phyloP scores from a whole-genome alignment of 106 monocot species.

The Iris macrosiphon region DNA sequence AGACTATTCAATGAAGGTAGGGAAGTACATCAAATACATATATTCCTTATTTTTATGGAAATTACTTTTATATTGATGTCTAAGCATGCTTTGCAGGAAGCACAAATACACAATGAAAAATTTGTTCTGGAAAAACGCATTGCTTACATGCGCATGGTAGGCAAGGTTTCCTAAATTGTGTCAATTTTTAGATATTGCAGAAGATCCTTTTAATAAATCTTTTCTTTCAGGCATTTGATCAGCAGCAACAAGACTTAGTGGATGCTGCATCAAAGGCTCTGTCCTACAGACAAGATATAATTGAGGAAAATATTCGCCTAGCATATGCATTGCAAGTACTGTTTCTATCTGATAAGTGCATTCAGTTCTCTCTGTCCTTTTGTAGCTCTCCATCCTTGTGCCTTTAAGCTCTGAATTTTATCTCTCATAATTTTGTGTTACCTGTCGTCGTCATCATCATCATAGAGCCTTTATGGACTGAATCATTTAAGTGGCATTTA shows the following conservation, averaged over 20 bases:
- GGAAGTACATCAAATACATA: neutral
- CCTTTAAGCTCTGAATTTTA: too few relatives aligned
- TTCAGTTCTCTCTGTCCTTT: neutral
- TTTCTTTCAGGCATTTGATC: constrained; percentile 97
- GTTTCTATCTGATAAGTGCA: constrained; percentile 2
- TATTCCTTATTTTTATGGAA: neutral
- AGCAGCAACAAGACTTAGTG: constrained; percentile 93
- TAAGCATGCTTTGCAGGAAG: constrained; percentile 64
- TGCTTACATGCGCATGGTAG: constrained; percentile 92
- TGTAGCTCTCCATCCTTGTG: too few relatives aligned
- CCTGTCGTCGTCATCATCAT: too few relatives aligned
- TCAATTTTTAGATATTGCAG: neutral
- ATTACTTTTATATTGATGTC: neutral
- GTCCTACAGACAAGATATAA: constrained; percentile 98
- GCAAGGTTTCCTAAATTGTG: constrained; percentile 2
- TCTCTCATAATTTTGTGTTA: too few relatives aligned
- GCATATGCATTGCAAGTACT: constrained; percentile 87
- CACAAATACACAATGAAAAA: constrained; percentile 76
- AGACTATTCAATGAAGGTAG: constrained; percentile 84
- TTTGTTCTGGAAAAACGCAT: constrained; percentile 81
- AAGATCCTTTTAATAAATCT: neutral
- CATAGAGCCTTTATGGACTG: too few relatives aligned
- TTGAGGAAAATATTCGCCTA: constrained; percentile 92
- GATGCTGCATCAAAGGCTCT: constrained; percentile 96
- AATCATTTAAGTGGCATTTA: too few relatives aligned